Conservation (phyloP, 768 basidiomycete species). For the Leucogyrophana mollusca region DNA sequence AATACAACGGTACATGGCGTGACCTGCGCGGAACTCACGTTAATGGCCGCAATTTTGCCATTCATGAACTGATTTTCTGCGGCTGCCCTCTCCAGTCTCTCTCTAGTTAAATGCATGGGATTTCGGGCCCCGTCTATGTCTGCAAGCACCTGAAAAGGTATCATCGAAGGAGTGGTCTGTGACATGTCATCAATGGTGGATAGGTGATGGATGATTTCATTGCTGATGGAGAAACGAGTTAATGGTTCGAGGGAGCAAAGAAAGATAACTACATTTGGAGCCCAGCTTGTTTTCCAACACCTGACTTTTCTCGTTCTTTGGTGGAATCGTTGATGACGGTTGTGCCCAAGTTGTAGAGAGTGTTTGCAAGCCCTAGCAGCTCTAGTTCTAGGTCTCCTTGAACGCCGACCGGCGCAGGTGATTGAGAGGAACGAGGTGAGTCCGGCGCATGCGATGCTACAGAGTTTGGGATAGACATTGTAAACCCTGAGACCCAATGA, state of each 20-base stretch:
- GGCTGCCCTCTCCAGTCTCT: conserved; percentile 77
- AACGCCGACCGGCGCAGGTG: conserved; percentile 62
- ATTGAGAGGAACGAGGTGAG: conserved; percentile 73
- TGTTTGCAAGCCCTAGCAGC: conserved; percentile 71
- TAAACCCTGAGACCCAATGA: no score
- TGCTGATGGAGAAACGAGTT: conserved; percentile 38
- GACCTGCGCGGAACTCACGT: conserved; percentile 41
- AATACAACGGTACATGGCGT: conserved; percentile 3
- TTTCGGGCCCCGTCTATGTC: conserved; percentile 82
- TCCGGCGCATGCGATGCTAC: no score
- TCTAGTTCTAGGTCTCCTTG: conserved; percentile 80
- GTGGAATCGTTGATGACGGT: conserved; percentile 83
- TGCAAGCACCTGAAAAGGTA: conserved; percentile 71
- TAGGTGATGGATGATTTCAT: conserved; percentile 72
- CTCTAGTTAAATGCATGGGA: conserved; percentile 79
- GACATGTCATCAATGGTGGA: conserved; percentile 67
- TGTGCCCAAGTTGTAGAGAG: conserved; percentile 78
- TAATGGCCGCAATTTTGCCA: conserved; percentile 78
- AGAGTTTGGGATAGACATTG: no score
- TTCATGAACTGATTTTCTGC: conserved; percentile 93
- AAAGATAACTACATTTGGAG: conserved; percentile 61
- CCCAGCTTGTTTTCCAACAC: conserved; percentile 75
- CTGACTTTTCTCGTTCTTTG: conserved; percentile 72
- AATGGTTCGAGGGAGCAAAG: conserved; percentile 5
- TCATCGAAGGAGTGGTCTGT: conserved; percentile 56